Base-by-base conservation (phyloP, 352 stramenopile genomes). In the Globisporangium splendens region DNA sequence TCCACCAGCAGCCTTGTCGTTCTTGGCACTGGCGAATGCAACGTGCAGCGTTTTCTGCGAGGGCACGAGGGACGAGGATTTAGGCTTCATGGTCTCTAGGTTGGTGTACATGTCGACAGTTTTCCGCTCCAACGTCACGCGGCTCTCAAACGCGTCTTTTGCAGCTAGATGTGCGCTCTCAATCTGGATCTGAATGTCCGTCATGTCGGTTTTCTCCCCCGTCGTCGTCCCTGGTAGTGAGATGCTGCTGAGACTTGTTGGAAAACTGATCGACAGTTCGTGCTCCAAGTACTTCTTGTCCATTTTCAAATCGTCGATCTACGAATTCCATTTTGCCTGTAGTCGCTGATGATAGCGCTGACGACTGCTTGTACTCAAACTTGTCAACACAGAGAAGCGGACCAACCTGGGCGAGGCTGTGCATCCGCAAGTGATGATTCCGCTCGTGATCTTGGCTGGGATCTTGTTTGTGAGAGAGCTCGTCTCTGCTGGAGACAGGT, bases 241-340 rank as follows among this genome's bases (percentile, higher is more conserved):
- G 35, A 51, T 28, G 21, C 24, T 44, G 31, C 56, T 68, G 6
- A 69, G 66, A 24, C 51, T 49, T 10, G 63, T 59, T 18, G 68
- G 68, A 20, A 74, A 72, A 5, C 60, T 69, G 48, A 82, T 83
- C 5, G 69, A 70, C 2, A 88, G 72, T 22, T 88, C 75, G 6
- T 77, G 69, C 50, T 87, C 73, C 20, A 89, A 61, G 44, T 89
- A 88, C 17, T 67, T 48, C 17, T 82, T 82, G 61, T 85, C 73
- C 71, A 86, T 86, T 42, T 70, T 72, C 39, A 86, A 53, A 33
- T 85, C 77, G 17, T 70, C 63, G 6, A 66, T 55, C 46, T 83
- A 66, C 50, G 28, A 89, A 85, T 3, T 62, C 44, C 14, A 72
- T 56, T n/a, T 54, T 54, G 7, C 49, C 33, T 3, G 43, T 12